Percentiles rank a stretch among this genome's conserved stretches.
Evolutionary conservation across 148 eudicot genomes (phyloP).

Genomic region (Fagopyrum esculentum): DNA sequence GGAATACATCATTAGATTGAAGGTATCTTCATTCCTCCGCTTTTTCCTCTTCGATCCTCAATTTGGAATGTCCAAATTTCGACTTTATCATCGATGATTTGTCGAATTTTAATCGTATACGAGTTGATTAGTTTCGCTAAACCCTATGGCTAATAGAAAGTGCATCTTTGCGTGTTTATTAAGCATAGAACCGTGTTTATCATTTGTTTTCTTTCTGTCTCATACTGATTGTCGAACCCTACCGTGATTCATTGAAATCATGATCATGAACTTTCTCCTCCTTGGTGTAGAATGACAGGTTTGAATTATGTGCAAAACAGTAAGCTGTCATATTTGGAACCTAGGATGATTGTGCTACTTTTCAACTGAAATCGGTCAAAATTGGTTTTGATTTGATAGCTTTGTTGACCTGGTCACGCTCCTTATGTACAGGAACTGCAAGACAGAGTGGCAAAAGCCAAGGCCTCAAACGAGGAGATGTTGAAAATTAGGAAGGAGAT

Average conservation of each 20-base stretch:
- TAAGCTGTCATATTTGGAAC: not conserved
- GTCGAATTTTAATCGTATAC: not conserved
- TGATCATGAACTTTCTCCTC: not conserved
- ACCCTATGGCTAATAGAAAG: not conserved
- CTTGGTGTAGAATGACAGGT: not conserved
- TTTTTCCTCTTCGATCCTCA: not conserved
- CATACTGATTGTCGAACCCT: not conserved
- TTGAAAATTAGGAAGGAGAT: constrained; percentile 54
- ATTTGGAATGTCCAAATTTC: not conserved
- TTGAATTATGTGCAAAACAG: not conserved
- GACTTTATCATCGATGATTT: not conserved
- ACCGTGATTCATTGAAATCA: not conserved
- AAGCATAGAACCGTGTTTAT: not conserved
- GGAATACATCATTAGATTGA: constrained; percentile 81
- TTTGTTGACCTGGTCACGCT: not conserved
- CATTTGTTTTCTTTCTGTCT: not conserved
- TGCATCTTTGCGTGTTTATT: not conserved
- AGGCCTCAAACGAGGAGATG: constrained; percentile 41
- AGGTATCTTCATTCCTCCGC: constrained; percentile 33
- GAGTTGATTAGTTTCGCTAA: not conserved
- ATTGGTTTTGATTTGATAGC: not conserved
- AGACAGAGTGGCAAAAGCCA: constrained; percentile 53
- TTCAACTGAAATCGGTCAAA: constrained; percentile 3
- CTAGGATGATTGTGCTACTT: constrained; percentile 5
- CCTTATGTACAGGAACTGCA: constrained; percentile 46